These are phyloP conservation scores for Penicillium griseofulvum DNA, from an alignment of 2,329 filamentous ascomycete genomes.

Conservation along the genomic window DNA sequence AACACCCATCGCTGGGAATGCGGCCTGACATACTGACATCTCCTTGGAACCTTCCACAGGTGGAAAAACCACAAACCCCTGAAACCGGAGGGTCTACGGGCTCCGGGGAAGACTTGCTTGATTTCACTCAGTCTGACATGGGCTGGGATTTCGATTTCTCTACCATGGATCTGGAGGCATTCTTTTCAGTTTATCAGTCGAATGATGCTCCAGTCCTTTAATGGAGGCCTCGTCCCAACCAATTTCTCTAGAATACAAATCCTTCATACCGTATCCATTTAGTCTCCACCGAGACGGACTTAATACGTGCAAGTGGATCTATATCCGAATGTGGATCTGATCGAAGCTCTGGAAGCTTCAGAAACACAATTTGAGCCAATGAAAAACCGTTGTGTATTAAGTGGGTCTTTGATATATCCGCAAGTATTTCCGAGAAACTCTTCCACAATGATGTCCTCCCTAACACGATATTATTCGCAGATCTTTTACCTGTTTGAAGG, in stretches of 20 bases:
- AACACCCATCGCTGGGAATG: not conserved
- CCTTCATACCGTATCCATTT: not conserved
- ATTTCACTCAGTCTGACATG: slow-evolving; percentile 39
- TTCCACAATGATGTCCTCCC: not conserved
- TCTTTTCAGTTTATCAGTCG: slow-evolving; percentile 36
- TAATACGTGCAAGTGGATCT: not conserved
- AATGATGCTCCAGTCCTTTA: slow-evolving; percentile 12
- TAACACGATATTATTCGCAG: not conserved
- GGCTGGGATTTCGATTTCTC: slow-evolving; percentile 43
- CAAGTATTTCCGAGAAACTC: not conserved
- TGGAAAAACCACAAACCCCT: slow-evolving; percentile 20
- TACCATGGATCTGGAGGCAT: slow-evolving; percentile 41
- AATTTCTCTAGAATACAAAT: not conserved
- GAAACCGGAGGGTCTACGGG: slow-evolving; percentile 23
- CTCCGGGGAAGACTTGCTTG: slow-evolving; percentile 34
- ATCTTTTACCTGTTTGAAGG: not conserved
- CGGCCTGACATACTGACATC: slow-evolving; percentile 18
- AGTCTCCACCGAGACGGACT: not conserved
- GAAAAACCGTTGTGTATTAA: not conserved
- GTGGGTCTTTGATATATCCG: not conserved
- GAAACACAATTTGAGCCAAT: not conserved
- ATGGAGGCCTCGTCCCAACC: not conserved
- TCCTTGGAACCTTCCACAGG: slow-evolving; percentile 22
- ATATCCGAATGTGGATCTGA: not conserved
- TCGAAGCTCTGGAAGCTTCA: not conserved